Percentiles rank a stretch among this genome's conserved stretches.
phyloP scores from a whole-genome alignment of 164 flowering plant species.

The Cinnamomum chago region DNA sequence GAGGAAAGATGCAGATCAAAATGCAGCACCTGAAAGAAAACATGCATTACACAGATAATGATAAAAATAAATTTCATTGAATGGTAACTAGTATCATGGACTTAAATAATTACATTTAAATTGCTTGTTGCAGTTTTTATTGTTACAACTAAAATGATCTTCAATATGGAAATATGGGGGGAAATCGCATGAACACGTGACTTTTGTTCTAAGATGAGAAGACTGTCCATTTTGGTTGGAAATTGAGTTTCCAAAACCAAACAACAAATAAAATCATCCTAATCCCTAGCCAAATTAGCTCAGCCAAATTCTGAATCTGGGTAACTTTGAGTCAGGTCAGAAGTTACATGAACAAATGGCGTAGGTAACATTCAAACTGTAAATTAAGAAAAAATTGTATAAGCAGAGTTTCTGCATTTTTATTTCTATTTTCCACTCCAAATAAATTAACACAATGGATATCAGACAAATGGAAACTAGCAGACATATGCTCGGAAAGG shows the following conservation, averaged over 20 bases:
- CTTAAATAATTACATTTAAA: neutral
- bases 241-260: neutral
- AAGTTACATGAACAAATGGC: neutral
- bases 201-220: neutral
- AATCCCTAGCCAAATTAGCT: neutral
- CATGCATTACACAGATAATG: neutral
- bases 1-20: conserved; percentile 58
- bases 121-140: neutral
- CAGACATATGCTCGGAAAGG: neutral
- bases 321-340: neutral
- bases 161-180: neutral
- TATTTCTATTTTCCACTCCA: too few species aligned
- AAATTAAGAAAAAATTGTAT: neutral
- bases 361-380: neutral
- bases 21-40: conserved; percentile 37
- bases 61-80: too few species aligned
- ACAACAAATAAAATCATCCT: neutral
- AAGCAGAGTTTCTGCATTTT: neutral
- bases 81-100: neutral
- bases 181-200: neutral
- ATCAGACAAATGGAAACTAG: neutral
- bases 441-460: neutral
- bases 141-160: neutral
- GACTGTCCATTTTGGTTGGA: neutral
- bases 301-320: neutral